Base-by-base conservation (phyloP, 768 basidiomycete genomes). In the Asterophora lycoperdoides region DNA sequence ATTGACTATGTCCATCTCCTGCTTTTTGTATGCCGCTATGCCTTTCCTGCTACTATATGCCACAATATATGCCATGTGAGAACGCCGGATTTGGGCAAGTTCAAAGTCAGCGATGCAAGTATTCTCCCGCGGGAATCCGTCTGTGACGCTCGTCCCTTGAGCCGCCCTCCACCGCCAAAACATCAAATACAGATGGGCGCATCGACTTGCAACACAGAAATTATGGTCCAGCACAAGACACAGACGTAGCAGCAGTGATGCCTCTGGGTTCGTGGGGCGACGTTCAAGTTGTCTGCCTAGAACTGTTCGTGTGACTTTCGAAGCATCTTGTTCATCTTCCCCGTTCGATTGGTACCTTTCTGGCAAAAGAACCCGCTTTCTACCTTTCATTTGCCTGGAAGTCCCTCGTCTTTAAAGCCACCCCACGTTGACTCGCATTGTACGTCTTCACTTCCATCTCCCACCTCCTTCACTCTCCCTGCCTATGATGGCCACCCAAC, bases 401-500 rank as follows among this genome's bases (percentile, higher is more conserved):
- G 64, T 60, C 61, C 65, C 69, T 72, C 68, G 65, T 70, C 71
- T 70, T 73, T 73, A 75, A 75, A 72, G 60, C 64, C 61, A 64
- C 68, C 64, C 52, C 66, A 66, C 64, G 55, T 65, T 63, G 54
- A 70, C 69, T 70, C 67, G 72, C 64, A 56, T 52, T 63, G 56
- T 53, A 53, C 57, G 50, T 54, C 59, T 68, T 71, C 66, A 69
- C 64, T 64, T 67, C 67, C 66, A 59, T 68, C 70, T 64, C 64
- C 67, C 58, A 64, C 64, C 57, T 52, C 60, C 54, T 47, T 53
- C 48, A 53, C 44, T 46, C 53, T 51, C 59, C 60, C 56, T 66
- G 67, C 72, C 74, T 68, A 60, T 67, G 66, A 77, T 81, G 76
- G 75, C 81, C 50, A 64, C 70, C 59, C 76, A 73, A 71, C 75